Percentiles rank a stretch among this genome's conserved stretches.
Evolutionary conservation across 306 rosid species (phyloP).

Genomic region (Quercus ilex): DNA sequence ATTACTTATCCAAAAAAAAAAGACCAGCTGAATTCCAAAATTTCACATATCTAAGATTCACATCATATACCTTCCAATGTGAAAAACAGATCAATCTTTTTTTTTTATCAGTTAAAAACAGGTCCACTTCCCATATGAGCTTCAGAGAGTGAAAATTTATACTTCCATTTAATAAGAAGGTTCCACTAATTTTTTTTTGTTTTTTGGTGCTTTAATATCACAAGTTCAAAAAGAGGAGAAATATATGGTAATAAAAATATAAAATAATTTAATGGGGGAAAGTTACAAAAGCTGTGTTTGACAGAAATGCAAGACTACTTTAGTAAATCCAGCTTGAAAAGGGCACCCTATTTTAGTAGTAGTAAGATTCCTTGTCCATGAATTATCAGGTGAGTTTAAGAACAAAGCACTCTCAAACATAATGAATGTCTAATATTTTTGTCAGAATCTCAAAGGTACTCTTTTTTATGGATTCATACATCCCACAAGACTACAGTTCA

Average conservation of each 20-base stretch:
- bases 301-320: background rate
- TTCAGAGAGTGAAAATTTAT: background rate
- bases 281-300: background rate
- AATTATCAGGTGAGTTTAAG: background rate
- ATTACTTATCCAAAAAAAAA: too few species aligned
- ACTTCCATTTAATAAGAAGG: background rate
- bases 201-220: background rate
- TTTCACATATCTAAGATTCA: background rate
- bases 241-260: background rate
- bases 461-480: background rate
- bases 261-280: background rate
- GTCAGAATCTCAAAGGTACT: background rate
- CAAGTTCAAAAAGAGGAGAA: background rate
- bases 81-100: background rate
- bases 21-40: background rate
- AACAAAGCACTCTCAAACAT: background rate
- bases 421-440: background rate
- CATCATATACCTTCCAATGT: background rate
- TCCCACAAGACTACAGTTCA: background rate
- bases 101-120: too few species aligned
- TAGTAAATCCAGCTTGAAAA: background rate
- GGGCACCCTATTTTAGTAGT: background rate
- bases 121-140: too few species aligned
- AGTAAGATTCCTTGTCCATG: background rate
- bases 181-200: background rate